Evolutionary conservation across 805 yeast genomes (phyloP).

Genomic region (Pichia kluyveri): DNA sequence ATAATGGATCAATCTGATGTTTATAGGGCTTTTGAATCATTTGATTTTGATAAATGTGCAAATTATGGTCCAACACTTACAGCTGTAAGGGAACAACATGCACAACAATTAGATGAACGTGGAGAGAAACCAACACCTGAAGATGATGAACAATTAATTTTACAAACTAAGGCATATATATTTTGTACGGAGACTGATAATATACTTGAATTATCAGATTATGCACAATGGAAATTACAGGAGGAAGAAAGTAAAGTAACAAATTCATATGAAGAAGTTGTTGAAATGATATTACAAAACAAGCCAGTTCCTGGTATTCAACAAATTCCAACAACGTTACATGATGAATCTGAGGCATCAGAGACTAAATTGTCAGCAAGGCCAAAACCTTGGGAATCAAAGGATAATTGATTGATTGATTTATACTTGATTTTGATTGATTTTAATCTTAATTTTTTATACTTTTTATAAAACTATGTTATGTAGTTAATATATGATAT

Average conservation of each 20-base stretch:
- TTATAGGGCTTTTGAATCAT: not conserved
- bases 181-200: not conserved
- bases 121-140: not conserved
- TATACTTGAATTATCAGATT: not conserved
- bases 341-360: not conserved
- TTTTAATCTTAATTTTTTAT: not conserved
- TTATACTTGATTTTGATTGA: not conserved
- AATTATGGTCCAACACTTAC: not conserved
- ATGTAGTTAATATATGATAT: not conserved
- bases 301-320: not conserved
- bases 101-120: not conserved
- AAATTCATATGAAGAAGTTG: not conserved
- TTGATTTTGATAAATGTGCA: not conserved
- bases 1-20: not conserved
- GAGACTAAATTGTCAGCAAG: not conserved
- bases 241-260: not conserved
- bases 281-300: not conserved
- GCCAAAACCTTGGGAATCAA: not conserved
- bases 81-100: not conserved
- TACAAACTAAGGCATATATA: not conserved
- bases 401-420: not conserved
- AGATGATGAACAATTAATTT: not conserved
- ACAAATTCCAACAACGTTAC: not conserved
- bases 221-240: not conserved
- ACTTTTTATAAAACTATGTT: too few species aligned